Percentiles rank a stretch among this genome's conserved stretches.
These are phyloP conservation scores for Backusella australiensis DNA, from an alignment of 192 early-diverging fungal genomes.

Conservation along the genomic window DNA sequence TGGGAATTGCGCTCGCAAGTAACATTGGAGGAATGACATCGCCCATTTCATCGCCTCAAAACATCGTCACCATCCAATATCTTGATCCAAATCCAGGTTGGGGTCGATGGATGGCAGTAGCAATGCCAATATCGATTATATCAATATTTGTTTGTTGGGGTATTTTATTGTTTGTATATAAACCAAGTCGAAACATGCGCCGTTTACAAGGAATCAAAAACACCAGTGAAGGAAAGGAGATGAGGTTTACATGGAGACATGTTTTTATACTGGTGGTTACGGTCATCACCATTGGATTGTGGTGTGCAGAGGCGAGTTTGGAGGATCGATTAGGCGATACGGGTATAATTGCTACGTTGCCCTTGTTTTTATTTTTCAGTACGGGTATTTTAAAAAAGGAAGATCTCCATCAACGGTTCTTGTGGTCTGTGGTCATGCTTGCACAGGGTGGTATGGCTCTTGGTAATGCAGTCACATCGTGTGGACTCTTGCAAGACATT, in stretches of 20 bases:
- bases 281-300: conserved; percentile 60
- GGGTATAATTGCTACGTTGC: conserved; percentile 69
- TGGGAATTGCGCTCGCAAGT: conserved; percentile 73
- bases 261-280: conserved; percentile 57
- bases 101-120: conserved; percentile 66
- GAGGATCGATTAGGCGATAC: conserved; percentile 63
- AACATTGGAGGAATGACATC: conserved; percentile 77
- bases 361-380: conserved; percentile 70
- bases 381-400: conserved; percentile 69
- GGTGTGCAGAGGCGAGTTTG: conserved; percentile 61
- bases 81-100: conserved; percentile 65
- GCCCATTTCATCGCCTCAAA: conserved; percentile 76
- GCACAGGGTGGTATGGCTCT: conserved; percentile 79
- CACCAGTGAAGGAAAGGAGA: conserved; percentile 29
- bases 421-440: conserved; percentile 53
- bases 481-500: conserved; percentile 61
- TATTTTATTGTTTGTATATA: conserved; percentile 60
- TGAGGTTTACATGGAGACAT: conserved; percentile 41
- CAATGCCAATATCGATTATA: conserved; percentile 64
- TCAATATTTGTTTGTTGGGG: conserved; percentile 64
- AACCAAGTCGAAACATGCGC: conserved; percentile 46
- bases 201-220: conserved; percentile 36
- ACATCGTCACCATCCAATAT: conserved; percentile 69
- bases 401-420: conserved; percentile 71
- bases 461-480: conserved; percentile 67